These are phyloP conservation scores for Cercospora brassicicola DNA, from an alignment of 2,329 filamentous ascomycete genomes.

Conservation along the genomic window DNA sequence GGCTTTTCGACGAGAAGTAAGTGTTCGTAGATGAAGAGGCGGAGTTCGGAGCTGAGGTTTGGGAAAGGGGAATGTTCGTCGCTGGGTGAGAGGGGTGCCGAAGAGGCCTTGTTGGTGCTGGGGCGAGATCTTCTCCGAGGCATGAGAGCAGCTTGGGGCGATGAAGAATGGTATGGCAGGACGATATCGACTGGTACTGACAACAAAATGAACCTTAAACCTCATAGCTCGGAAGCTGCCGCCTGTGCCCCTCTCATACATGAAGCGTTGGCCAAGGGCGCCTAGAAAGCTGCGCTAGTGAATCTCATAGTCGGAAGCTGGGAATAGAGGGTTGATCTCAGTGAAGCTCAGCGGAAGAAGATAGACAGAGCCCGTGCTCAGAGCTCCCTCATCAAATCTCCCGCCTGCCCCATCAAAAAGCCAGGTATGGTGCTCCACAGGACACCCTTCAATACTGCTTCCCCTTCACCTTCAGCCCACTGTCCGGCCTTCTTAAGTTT, in stretches of 20 bases:
- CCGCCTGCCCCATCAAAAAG: constrained; percentile 56
- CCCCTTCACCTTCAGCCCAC: constrained; percentile 77
- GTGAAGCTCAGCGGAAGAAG: background rate
- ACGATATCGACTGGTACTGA: background rate
- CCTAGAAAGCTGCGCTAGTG: background rate
- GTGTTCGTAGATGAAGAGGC: background rate
- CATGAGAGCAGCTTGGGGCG: background rate
- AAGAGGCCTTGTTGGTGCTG: background rate
- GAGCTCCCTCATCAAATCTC: constrained; percentile 25
- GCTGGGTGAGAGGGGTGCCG: background rate
- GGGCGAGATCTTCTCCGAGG: background rate
- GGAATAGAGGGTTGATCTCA: too few species aligned
- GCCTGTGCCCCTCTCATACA: background rate
- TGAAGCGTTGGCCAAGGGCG: background rate
- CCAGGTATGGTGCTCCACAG: constrained; percentile 64
- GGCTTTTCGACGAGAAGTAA: background rate
- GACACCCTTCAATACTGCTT: constrained; percentile 72
- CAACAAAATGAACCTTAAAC: background rate
- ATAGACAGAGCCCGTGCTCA: background rate
- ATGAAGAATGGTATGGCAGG: background rate
- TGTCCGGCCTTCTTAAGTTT: constrained; percentile 69
- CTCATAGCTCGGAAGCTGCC: background rate
- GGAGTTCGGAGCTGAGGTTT: background rate
- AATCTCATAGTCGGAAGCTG: background rate
- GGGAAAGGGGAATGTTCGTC: background rate